Base-by-base conservation (phyloP, 768 basidiomycete species). In the Kwoniella dendrophila region DNA sequence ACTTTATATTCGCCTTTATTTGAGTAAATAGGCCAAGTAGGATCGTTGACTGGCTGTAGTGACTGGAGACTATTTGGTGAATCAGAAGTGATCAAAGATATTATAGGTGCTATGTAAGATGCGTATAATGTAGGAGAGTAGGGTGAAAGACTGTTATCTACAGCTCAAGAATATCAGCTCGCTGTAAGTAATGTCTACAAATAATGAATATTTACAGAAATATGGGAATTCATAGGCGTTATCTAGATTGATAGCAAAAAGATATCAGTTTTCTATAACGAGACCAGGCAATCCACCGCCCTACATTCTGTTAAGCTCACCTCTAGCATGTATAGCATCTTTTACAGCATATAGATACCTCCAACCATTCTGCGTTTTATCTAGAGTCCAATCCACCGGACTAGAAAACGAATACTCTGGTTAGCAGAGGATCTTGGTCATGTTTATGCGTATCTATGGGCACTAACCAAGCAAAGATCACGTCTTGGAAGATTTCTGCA, bases 221-320 rank as follows among this genome's bases (percentile, higher is more conserved):
- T 50, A 50, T 50, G 48, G 48, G 48, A 50, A 50, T 33, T 50
- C 48, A 26, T 50, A 50, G 10, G 48, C 48, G 48, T 50, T 50
- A 50, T 50, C 48, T n/a, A n/a, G n/a, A n/a, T n/a, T n/a, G n/a
- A n/a, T n/a, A n/a, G n/a, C n/a, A n/a, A n/a, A n/a, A n/a, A n/a
- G n/a, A n/a, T n/a, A n/a, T n/a, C n/a, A n/a, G n/a, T n/a, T n/a
- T n/a, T n/a, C n/a, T n/a, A n/a, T n/a, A n/a, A n/a, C n/a, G n/a
- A n/a, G n/a, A n/a, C n/a, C n/a, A n/a, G n/a, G n/a, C n/a, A n/a
- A n/a, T n/a, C n/a, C n/a, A n/a, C n/a, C n/a, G n/a, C n/a, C n/a
- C n/a, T n/a, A n/a, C n/a, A n/a, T n/a, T n/a, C n/a, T n/a, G n/a
- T n/a, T n/a, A n/a, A n/a, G n/a, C 48, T 27, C 12, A 50, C 48